Evolutionary conservation across 2,329 filamentous ascomycete genomes (phyloP).

Genomic region (Stenocarpella maydis): DNA sequence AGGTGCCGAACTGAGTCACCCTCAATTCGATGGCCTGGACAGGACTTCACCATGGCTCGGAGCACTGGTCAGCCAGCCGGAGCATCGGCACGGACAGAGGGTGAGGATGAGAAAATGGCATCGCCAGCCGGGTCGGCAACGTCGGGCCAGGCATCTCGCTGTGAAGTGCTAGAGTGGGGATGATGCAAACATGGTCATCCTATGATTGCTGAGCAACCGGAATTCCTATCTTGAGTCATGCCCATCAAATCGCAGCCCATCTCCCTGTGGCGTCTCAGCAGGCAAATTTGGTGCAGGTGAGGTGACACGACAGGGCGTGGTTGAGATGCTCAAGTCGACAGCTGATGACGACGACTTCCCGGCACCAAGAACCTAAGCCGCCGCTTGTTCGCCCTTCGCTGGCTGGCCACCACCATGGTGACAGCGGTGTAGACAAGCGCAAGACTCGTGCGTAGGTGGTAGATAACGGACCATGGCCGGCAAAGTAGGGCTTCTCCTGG

Average conservation of each 20-base stretch:
- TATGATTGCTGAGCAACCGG: conserved; percentile 20
- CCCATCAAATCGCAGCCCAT: conserved; percentile 9
- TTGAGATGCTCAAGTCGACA: conserved; percentile 11
- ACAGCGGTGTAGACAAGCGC: not conserved
- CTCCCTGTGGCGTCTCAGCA: not conserved
- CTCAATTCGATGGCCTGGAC: not conserved
- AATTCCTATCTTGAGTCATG: conserved; percentile 19
- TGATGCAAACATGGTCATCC: conserved; percentile 17
- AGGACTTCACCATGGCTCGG: not conserved
- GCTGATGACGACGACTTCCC: conserved; percentile 1
- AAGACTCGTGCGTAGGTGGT: not conserved
- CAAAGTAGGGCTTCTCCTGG: conserved; percentile 1
- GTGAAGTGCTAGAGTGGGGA: conserved; percentile 3
- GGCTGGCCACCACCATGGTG: not conserved
- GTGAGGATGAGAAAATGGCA: not conserved
- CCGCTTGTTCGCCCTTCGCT: not conserved
- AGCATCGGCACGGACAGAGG: not conserved
- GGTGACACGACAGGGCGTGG: not conserved
- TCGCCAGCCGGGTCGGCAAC: not conserved
- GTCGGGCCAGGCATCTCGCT: conserved; percentile 1
- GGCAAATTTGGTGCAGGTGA: not conserved
- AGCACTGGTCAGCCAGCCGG: not conserved
- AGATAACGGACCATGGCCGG: conserved; percentile 26
- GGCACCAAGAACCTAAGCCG: not conserved
- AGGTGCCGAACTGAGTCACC: not conserved